Conservation (phyloP, 257 asterid genomes). For the Fraxinus pennsylvanica region DNA sequence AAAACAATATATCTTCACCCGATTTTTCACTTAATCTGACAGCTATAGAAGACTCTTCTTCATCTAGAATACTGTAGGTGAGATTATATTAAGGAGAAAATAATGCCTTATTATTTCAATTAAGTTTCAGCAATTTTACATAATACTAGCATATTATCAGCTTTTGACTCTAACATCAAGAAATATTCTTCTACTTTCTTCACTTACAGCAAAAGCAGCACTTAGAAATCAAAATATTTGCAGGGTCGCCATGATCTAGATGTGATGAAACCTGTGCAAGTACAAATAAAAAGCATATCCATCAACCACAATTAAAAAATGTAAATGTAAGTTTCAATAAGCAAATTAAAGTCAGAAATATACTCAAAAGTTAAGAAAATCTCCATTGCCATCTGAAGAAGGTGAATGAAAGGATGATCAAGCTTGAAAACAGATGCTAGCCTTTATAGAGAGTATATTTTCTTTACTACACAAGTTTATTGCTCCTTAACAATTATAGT, state of each 20-base stretch:
- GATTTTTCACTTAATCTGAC: not conserved
- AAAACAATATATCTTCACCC: not conserved
- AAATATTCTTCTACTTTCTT: no score
- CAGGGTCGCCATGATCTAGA: not conserved
- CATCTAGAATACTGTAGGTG: not conserved
- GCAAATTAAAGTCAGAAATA: not conserved
- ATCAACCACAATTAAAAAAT: not conserved
- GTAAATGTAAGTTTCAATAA: not conserved
- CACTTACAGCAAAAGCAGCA: not conserved
- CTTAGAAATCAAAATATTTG: not conserved
- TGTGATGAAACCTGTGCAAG: constrained; percentile 48
- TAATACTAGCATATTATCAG: no score
- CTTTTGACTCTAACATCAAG: not conserved
- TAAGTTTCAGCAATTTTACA: not conserved
- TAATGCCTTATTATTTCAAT: not conserved
- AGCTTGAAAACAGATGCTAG: constrained; percentile 1
- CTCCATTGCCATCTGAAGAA: not conserved
- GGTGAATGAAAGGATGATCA: not conserved
- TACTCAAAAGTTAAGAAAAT: not conserved
- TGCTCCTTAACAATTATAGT: not conserved
- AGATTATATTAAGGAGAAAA: not conserved
- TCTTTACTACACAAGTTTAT: not conserved
- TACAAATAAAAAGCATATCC: not conserved
- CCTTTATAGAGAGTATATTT: not conserved
- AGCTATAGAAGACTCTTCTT: no score